These are phyloP conservation scores for Centaurea solstitialis DNA, from an alignment of 129 eudicot species.

Conservation along the genomic window DNA sequence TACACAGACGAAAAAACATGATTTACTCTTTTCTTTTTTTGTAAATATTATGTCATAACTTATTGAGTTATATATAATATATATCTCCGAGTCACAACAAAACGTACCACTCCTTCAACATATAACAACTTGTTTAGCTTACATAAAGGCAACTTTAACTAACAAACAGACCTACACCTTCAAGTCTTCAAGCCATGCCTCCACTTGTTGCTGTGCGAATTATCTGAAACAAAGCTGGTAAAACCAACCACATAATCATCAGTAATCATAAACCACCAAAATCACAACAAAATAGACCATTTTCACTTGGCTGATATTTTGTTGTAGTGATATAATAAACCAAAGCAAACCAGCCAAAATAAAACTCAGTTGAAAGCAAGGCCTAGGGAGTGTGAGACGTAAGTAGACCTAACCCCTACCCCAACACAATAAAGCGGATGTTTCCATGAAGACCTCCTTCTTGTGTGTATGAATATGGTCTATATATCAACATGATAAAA, in stretches of 20 bases:
- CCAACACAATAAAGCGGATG: background rate
- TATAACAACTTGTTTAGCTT: background rate
- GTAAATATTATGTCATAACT: background rate
- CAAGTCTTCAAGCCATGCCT: slow-evolving; percentile 51
- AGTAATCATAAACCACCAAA: background rate
- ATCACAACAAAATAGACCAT: background rate
- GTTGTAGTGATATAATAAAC: background rate
- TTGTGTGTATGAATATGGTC: background rate
- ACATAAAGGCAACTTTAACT: slow-evolving; percentile 20
- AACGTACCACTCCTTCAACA: slow-evolving; percentile 11
- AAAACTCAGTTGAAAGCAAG: background rate
- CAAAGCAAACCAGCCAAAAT: background rate
- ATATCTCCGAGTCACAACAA: slow-evolving; percentile 10
- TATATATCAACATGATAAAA: background rate
- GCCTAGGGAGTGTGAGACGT: background rate
- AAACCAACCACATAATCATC: slow-evolving; percentile 12
- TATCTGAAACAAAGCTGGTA: slow-evolving; percentile 67
- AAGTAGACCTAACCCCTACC: no score
- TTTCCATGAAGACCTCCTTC: background rate
- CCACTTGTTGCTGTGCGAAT: slow-evolving; percentile 71
- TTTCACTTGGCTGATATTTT: background rate
- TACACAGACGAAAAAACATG: no score
- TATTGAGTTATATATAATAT: slow-evolving; percentile 21
- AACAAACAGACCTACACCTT: background rate
- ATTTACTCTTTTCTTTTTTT: background rate